phyloP scores from a whole-genome alignment of 2,329 filamentous ascomycete genomes.

The Trichoderma arundinaceum region DNA sequence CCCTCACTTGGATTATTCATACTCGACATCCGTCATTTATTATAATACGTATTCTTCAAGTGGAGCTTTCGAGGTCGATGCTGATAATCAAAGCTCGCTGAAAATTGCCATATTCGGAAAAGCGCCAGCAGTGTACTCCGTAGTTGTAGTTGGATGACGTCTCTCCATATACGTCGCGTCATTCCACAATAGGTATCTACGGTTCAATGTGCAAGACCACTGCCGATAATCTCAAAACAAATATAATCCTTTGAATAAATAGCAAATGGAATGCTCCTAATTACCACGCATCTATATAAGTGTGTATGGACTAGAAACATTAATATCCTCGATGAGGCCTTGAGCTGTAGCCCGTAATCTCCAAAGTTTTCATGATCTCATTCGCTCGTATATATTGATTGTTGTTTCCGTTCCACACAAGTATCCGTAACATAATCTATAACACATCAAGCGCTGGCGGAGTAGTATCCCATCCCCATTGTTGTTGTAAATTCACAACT shows the following conservation, averaged over 20 bases:
- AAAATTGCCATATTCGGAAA: not conserved
- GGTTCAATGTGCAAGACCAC: not conserved
- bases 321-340: not conserved
- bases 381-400: not conserved
- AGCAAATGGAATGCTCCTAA: not conserved
- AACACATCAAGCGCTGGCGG: constrained; percentile 14
- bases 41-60: not conserved
- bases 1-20: not conserved
- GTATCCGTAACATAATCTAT: not conserved
- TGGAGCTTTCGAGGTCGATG: not conserved
- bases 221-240: not conserved
- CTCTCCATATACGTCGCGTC: not conserved
- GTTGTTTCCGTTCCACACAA: not conserved
- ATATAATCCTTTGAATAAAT: not conserved
- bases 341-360: not conserved
- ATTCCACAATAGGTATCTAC: not conserved
- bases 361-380: not conserved
- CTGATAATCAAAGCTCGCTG: constrained; percentile 5
- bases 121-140: not conserved
- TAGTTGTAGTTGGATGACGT: not conserved
- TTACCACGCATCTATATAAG: not conserved
- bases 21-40: not conserved
- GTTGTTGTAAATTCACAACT: constrained; percentile 14
- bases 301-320: not conserved
- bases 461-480: constrained; percentile 23